A percentile compares a stretch with the other conserved stretches of the same genome.
Conservation (phyloP, 306 rosid species). For the Mucuna pruriens region DNA sequence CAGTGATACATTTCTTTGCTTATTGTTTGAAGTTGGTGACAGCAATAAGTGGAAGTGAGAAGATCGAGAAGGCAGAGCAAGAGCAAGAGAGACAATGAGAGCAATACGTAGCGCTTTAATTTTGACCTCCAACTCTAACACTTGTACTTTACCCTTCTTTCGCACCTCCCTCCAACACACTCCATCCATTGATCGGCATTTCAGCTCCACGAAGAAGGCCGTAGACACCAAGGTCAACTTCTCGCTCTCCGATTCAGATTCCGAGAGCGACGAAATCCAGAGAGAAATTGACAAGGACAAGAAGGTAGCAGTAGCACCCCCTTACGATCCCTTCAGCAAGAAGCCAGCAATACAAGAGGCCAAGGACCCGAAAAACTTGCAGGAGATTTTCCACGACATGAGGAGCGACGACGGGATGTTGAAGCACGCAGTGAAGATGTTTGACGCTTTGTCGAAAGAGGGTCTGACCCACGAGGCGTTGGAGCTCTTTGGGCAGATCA, state of each 20-base stretch:
- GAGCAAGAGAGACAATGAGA: neutral
- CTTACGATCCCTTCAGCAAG: constrained; percentile 74
- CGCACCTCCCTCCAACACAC: too few relatives aligned
- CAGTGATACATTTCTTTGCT: too few relatives aligned
- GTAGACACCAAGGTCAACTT: constrained; percentile 55
- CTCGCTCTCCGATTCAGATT: constrained; percentile 52
- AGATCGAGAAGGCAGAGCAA: too few relatives aligned
- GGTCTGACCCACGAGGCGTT: constrained; percentile 79
- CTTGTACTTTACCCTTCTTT: neutral
- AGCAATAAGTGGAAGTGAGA: too few relatives aligned
- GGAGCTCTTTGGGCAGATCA: constrained; percentile 70
- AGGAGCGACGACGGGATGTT: constrained; percentile 58
- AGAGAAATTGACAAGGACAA: neutral
- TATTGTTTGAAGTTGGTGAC: too few relatives aligned
- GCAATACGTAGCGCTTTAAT: constrained; percentile 40
- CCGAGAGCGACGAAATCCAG: constrained; percentile 33
- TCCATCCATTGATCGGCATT: neutral
- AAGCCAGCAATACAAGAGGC: constrained; percentile 61
- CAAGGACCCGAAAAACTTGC: constrained; percentile 71
- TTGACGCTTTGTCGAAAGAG: constrained; percentile 86
- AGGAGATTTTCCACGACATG: constrained; percentile 71
- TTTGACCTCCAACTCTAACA: constrained; percentile 20
- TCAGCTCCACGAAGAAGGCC: constrained; percentile 29
- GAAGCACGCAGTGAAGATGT: constrained; percentile 81
- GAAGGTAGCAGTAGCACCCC: constrained; percentile 41